Evolutionary conservation across 257 asterid species (phyloP), one percentile per base, ranked within the genome.

Genomic region (Solanum rostratum): DNA sequence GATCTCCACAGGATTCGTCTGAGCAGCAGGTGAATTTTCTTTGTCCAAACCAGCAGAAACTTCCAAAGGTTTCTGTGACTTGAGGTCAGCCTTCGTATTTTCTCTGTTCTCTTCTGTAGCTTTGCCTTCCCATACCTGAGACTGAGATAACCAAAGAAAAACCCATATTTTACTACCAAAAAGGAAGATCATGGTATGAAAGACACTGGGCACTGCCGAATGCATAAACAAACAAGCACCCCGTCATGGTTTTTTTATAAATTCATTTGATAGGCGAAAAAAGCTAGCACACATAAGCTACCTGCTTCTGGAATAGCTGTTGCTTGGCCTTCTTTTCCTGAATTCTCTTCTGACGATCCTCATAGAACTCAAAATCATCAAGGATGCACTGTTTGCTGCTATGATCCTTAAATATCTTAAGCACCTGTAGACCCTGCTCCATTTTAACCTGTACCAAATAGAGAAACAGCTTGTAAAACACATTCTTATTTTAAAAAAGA

Each of bases 331-430:
- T 92, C 90, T 91, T 92, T 71, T 92, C 95, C 83, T 84, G 92
- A 69, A 91, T 92, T 85, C 88, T 91, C 63, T 89, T 93, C 88
- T 93, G 92, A n/a, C 97, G 92, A 59, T 90, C 96, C 89, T 92
- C 95, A 6, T 93, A 93, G 88, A 93, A 93, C 20, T 91, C 94
- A 22, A 93, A 93, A 80, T 93, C 97, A 81, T 93, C 97, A n/a
- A 93, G 85, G 45, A 93, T 91, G 54, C 93, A 92, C 59, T 91
- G 94, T 63, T 90, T 93, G 49, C 90, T 89, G 5, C 88, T 37
- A 79, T 93, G 92, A 68, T 89, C 91, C 84, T 93, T 92, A 84
- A 92, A 93, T 73, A 93, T 89, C 83, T 90, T 93, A 27, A 93
- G 90, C 85, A 93, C 76, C 87, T 90, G 88, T 59, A 92, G 90